Percentiles rank a stretch among this genome's conserved stretches.
Evolutionary conservation across 2,329 filamentous ascomycete species (phyloP).

Genomic region (Penicillium sp.): DNA sequence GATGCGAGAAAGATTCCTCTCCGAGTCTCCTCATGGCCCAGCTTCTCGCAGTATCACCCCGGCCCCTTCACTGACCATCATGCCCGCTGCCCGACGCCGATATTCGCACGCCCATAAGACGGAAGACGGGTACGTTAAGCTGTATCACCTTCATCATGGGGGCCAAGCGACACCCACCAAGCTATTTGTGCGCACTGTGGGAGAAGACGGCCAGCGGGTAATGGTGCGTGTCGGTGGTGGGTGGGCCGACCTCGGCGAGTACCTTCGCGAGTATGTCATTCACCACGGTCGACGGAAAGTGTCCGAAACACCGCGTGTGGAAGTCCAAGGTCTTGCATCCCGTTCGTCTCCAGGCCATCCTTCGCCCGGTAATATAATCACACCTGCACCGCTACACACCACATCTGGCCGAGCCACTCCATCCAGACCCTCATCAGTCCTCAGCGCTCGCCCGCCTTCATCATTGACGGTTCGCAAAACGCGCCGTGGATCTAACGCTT

Average conservation of each 20-base stretch:
- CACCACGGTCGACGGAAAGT: conserved; percentile 78
- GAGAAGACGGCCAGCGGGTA: conserved; percentile 83
- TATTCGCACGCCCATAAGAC: conserved; percentile 34
- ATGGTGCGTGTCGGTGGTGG: conserved; percentile 98
- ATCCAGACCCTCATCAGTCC: conserved; percentile 37
- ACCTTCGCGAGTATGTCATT: conserved; percentile 85
- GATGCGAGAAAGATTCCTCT: conserved; percentile 43
- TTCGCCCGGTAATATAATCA: conserved; percentile 26
- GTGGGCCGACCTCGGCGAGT: conserved; percentile 97
- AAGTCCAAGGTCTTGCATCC: conserved; percentile 52
- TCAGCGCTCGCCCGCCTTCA: conserved; percentile 39
- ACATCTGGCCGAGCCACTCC: conserved; percentile 34
- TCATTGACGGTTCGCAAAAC: conserved; percentile 41
- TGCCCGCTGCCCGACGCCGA: conserved; percentile 52
- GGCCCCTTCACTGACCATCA: conserved; percentile 67
- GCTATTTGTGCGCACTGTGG: conserved; percentile 87
- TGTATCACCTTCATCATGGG: conserved; percentile 85
- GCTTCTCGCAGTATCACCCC: conserved; percentile 53
- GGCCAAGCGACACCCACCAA: conserved; percentile 87
- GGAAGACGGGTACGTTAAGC: conserved; percentile 72
- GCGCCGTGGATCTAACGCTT: conserved; percentile 37
- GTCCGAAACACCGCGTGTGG: conserved; percentile 53
- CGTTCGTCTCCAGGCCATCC: conserved; percentile 31
- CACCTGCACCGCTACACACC: conserved; percentile 16
- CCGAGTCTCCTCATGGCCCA: conserved; percentile 33